Conservation (phyloP, 2,329 filamentous ascomycete genomes). For the Trichoderma brevicompactum region DNA sequence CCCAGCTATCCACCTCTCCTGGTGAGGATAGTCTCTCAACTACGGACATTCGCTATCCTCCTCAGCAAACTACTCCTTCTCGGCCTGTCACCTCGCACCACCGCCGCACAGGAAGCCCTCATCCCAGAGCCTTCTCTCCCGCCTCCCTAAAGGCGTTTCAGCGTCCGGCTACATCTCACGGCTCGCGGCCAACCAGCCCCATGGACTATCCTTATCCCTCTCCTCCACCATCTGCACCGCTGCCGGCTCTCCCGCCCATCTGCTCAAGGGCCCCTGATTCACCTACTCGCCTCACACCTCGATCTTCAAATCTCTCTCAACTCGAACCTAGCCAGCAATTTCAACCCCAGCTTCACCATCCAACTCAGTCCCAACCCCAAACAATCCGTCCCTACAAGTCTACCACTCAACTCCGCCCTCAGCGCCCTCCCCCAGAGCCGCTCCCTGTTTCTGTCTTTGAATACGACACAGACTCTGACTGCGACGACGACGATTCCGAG, state of each 20-base stretch:
- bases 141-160: not conserved
- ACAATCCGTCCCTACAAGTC: slow-evolving; percentile 39
- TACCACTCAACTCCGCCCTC: slow-evolving; percentile 33
- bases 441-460: slow-evolving; percentile 54
- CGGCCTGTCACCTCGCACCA: not conserved
- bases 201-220: slow-evolving; percentile 4
- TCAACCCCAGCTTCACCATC: not conserved
- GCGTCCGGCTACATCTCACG: slow-evolving; percentile 20
- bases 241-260: slow-evolving; percentile 27
- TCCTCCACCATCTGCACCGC: slow-evolving; percentile 6
- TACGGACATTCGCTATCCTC: not conserved
- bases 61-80: not conserved
- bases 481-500: slow-evolving; percentile 35
- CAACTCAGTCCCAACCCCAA: not conserved
- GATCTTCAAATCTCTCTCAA: not conserved
- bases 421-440: slow-evolving; percentile 32
- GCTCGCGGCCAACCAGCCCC: slow-evolving; percentile 18
- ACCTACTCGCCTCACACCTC: slow-evolving; percentile 33
- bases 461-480: slow-evolving; percentile 51
- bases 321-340: not conserved
- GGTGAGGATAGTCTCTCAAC: slow-evolving; percentile 38
- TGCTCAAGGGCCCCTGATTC: slow-evolving; percentile 35
- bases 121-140: slow-evolving; percentile 14
- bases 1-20: slow-evolving; percentile 38
- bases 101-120: slow-evolving; percentile 1